Conservation (phyloP, 352 stramenopile species). For the Saprolegnia parasitica region DNA sequence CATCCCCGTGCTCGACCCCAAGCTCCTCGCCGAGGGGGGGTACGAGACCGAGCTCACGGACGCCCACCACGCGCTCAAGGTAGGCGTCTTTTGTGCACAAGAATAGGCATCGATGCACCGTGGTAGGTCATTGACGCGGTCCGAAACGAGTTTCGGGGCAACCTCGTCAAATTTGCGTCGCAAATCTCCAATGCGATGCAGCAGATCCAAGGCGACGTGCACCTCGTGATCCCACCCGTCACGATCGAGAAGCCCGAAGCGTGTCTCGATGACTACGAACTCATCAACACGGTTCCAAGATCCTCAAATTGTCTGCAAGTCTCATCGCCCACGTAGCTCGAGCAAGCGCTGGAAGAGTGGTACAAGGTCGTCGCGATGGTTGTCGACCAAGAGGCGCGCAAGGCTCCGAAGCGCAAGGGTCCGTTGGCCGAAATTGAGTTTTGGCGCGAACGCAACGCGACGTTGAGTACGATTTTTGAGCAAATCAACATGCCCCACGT, state of each 20-base stretch:
- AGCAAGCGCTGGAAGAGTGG: conserved; percentile 91
- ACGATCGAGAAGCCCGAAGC: conserved; percentile 84
- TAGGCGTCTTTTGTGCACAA: background rate
- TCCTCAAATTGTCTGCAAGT: background rate
- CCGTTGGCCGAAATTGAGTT: conserved; percentile 95
- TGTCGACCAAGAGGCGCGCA: conserved; percentile 87
- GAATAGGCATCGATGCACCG: background rate
- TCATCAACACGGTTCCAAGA: conserved; percentile 54
- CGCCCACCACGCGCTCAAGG: conserved; percentile 26
- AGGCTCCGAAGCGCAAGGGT: conserved; percentile 81
- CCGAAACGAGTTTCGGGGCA: conserved; percentile 86
- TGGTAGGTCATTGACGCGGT: conserved; percentile 73
- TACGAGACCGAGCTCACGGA: conserved; percentile 17
- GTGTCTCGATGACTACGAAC: conserved; percentile 78
- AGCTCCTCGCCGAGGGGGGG: conserved; percentile 36
- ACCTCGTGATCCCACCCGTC: conserved; percentile 90
- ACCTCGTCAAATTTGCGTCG: conserved; percentile 89
- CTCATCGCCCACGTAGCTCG: conserved; percentile 43
- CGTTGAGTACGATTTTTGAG: conserved; percentile 92
- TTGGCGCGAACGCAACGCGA: conserved; percentile 92
- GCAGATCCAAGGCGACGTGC: conserved; percentile 92
- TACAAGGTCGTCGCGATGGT: conserved; percentile 86
- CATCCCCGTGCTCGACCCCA: conserved; percentile 78
- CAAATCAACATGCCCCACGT: conserved; percentile 95
- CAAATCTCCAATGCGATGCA: conserved; percentile 91